Evolutionary conservation across 179 eudicot genomes (phyloP), one percentile per base, ranked within the genome.

Genomic region (Beta corolliflora): DNA sequence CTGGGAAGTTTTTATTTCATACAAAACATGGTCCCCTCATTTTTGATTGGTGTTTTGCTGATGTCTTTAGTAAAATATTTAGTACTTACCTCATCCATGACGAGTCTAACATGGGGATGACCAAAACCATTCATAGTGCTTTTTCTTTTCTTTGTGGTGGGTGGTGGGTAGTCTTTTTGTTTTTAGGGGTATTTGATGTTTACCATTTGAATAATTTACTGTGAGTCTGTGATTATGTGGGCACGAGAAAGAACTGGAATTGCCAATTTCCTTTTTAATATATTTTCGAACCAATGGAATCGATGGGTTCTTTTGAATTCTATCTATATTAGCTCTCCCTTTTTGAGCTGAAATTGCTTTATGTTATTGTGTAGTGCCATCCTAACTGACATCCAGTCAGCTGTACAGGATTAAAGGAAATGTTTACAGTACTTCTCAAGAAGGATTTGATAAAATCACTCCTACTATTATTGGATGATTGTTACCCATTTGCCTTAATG

Each of bases 11-110:
- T 81, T 60, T 9, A 41, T 53, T 81, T 50, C n/a, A 19, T 44
- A 11, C n/a, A 81, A 6, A 64, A 13, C n/a, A 73, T 75, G 80
- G 84, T 69, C 84, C 76, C 80, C 56, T 58, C 67, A 31, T 3
- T 25, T 50, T 16, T 63, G 21, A n/a, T 44, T 45, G n/a, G 14
- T 65, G 44, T 73, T 73, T 18, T 52, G 58, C 4, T 80, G 45
- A 45, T 56, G 44, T 66, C 64, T 68, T 63, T 52, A 67, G 60
- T 71, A 61, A 72, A 63, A 9, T 54, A 82, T 46, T n/a, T 6
- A 2, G 52, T 36, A 46, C 45, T 81, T 56, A 76, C 54, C 80
- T 77, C 81, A 70, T 71, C 29, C 53, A 60, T 77, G 84, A 71
- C 72, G n/a, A 76, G 19, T 41, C 9, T 9, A 46, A 68, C 69